phyloP scores from a whole-genome alignment of 2,329 filamentous ascomycete species.

The Botryotinia globosa region DNA sequence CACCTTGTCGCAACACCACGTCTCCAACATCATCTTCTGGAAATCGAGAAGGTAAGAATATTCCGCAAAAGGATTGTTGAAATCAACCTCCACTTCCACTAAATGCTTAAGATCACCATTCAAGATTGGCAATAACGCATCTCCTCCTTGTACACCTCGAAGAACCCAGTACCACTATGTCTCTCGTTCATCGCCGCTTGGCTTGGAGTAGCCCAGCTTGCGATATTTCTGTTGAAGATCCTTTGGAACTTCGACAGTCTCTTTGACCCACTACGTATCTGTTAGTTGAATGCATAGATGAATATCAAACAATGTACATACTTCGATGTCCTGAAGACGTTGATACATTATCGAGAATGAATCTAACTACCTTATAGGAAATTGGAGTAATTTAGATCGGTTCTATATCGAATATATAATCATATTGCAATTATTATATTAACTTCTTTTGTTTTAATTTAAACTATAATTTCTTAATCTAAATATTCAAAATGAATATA shows the following conservation, averaged over 20 bases:
- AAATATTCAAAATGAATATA: no score
- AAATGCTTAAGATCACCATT: conserved; percentile 23
- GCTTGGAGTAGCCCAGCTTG: not conserved
- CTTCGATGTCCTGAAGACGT: no score
- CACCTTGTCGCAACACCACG: not conserved
- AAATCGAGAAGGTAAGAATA: conserved; percentile 18
- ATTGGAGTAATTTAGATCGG: no score
- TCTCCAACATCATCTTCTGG: conserved; percentile 13
- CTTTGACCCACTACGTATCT: no score
- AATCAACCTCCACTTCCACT: conserved; percentile 12
- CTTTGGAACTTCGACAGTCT: not conserved
- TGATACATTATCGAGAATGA: no score
- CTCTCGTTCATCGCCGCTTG: not conserved
- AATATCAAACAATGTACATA: no score
- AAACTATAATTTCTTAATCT: no score
- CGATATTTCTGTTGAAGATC: conserved; percentile 14
- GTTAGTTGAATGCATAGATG: no score
- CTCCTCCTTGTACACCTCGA: conserved; percentile 16
- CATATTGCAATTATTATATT: no score
- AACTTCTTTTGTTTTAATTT: no score
- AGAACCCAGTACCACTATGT: conserved; percentile 21
- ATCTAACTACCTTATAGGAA: no score
- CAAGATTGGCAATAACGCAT: conserved; percentile 16
- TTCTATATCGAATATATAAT: no score
- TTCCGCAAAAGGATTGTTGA: not conserved